Conservation (phyloP, 169 alveolate species). For the Neospora caninum region DNA sequence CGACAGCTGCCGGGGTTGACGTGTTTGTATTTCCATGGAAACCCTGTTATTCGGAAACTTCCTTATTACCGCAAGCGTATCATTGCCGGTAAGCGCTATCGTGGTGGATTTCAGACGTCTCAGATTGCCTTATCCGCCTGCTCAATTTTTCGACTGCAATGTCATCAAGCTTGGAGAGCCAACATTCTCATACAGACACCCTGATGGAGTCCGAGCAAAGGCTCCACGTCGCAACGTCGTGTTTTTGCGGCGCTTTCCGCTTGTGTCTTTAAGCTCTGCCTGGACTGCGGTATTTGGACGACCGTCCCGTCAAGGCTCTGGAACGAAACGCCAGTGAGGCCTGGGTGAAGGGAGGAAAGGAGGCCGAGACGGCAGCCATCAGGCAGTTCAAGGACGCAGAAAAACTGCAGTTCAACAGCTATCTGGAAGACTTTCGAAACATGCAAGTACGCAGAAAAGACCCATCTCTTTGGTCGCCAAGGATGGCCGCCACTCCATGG, state of each 20-base stretch:
- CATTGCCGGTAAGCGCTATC: conserved; percentile 66
- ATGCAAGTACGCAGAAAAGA: not conserved
- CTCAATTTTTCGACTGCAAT: not conserved
- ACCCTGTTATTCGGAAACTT: conserved; percentile 82
- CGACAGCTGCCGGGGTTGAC: conserved; percentile 81
- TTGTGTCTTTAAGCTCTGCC: conserved; percentile 67
- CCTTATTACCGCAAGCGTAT: conserved; percentile 84
- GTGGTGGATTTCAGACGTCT: too few species aligned
- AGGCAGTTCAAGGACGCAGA: not conserved
- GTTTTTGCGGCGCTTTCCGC: not conserved
- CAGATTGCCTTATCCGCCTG: not conserved
- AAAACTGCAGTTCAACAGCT: not conserved
- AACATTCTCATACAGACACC: too few species aligned
- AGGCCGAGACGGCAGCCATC: conserved; percentile 75
- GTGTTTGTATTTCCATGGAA: conserved; percentile 85
- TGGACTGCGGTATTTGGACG: conserved; percentile 86
- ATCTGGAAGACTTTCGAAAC: not conserved
- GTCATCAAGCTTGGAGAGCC: too few species aligned
- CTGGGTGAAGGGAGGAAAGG: conserved; percentile 88
- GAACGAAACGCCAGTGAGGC: conserved; percentile 91
- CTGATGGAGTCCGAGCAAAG: too few species aligned
- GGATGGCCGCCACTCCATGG: too few species aligned
- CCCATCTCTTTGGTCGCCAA: not conserved
- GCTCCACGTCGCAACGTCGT: too few species aligned
- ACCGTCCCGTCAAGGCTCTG: conserved; percentile 88